phyloP scores from a whole-genome alignment of 208 protist genomes.

The Naegleria gruberi region DNA sequence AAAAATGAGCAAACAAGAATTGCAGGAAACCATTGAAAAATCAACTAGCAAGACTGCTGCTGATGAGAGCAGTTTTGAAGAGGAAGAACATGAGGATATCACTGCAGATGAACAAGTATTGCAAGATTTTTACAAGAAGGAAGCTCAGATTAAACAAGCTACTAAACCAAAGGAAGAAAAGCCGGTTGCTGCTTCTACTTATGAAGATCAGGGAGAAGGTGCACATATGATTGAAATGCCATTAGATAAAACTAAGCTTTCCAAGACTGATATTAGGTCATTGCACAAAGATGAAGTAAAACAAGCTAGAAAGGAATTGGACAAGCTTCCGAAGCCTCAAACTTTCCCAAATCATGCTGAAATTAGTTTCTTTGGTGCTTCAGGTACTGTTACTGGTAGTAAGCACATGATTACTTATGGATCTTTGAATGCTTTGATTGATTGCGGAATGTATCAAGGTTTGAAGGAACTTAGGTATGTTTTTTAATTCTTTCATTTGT shows the following conservation, averaged over 20 bases:
- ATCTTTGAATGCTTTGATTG: background rate
- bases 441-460: background rate
- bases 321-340: background rate
- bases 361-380: background rate
- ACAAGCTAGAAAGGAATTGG: background rate
- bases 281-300: background rate
- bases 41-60: too few species aligned
- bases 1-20: too few species aligned
- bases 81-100: too few species aligned
- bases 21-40: too few species aligned
- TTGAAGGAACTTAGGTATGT: background rate
- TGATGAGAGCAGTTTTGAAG: too few species aligned
- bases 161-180: too few species aligned
- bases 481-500: background rate
- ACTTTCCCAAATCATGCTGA: background rate
- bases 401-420: background rate
- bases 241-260: background rate
- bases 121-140: too few species aligned
- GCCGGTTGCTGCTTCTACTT: background rate
- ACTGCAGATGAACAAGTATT: too few species aligned
- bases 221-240: background rate
- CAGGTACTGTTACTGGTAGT: background rate
- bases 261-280: background rate
- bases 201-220: background rate
- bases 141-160: too few species aligned